Conservation (phyloP, 768 basidiomycete genomes). For the Tubosaeta sp. region DNA sequence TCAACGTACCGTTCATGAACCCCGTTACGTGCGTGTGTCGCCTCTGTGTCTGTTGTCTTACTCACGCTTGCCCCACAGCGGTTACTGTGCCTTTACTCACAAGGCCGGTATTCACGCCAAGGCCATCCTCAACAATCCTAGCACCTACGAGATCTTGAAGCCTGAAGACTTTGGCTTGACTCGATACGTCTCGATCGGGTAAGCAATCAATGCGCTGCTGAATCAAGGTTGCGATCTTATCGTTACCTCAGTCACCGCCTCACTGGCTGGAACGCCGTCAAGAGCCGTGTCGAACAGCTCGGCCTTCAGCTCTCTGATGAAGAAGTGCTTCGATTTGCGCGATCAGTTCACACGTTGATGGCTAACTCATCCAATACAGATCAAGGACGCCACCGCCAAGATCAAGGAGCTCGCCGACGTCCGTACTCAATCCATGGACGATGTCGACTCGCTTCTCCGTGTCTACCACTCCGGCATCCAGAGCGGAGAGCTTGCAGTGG, state of each 20-base stretch:
- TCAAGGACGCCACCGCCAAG: conserved; percentile 98
- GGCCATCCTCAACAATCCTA: conserved; percentile 98
- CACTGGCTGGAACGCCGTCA: conserved; percentile 99
- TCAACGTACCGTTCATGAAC: conserved; percentile 97
- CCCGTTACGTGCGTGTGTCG: conserved; percentile 69
- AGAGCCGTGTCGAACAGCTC: conserved; percentile 97
- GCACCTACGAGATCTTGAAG: conserved; percentile 98
- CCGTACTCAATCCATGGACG: conserved; percentile 97
- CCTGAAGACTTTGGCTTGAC: conserved; percentile 98
- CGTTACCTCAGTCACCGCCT: conserved; percentile 66
- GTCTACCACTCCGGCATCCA: conserved; percentile 94
- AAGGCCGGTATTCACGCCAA: conserved; percentile 99
- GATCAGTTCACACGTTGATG: not conserved
- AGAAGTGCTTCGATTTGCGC: conserved; percentile 44
- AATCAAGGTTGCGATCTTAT: conserved; percentile 2
- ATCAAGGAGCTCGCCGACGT: conserved; percentile 99
- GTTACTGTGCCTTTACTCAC: conserved; percentile 99
- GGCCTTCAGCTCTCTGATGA: conserved; percentile 87
- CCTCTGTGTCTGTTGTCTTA: not conserved
- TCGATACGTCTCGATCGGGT: conserved; percentile 97
- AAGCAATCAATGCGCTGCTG: conserved; percentile 11
- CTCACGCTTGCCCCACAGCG: conserved; percentile 44
- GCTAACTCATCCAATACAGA: conserved; percentile 34
- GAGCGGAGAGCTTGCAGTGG: conserved; percentile 86
- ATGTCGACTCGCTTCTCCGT: conserved; percentile 94